Conservation (phyloP, 208 protist species). For the Lotmaria passim region DNA sequence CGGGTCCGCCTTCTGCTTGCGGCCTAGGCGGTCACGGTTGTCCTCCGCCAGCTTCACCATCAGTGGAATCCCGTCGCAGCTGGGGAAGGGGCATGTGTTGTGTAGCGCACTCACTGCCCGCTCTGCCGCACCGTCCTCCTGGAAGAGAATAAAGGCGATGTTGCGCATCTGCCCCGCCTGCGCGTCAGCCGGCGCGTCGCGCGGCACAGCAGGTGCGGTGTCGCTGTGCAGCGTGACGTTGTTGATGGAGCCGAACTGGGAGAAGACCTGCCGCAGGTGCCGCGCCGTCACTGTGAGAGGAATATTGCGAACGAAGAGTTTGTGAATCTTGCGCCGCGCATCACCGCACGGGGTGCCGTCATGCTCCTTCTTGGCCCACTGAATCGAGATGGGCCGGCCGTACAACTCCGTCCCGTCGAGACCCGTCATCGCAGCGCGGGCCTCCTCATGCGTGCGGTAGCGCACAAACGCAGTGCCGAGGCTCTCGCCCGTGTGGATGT, state of each 20-base stretch:
- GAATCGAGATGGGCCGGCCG: conserved; percentile 65
- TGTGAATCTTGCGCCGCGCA: conserved; percentile 66
- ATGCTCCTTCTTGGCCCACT: conserved; percentile 86
- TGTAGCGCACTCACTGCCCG: conserved; percentile 54
- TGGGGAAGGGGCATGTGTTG: conserved; percentile 66
- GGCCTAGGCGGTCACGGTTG: conserved; percentile 56
- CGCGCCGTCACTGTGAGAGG: conserved; percentile 56
- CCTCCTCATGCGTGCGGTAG: conserved; percentile 70
- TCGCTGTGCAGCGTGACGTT: conserved; percentile 74
- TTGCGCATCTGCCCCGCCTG: conserved; percentile 39
- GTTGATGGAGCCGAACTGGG: conserved; percentile 55
- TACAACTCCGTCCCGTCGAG: conserved; percentile 58
- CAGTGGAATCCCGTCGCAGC: conserved; percentile 60
- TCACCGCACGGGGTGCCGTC: conserved; percentile 77
- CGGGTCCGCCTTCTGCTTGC: conserved; percentile 31
- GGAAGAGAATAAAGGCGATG: conserved; percentile 83
- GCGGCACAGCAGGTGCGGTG: conserved; percentile 44
- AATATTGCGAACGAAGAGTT: conserved; percentile 89
- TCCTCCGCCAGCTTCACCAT: conserved; percentile 78
- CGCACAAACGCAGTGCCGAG: conserved; percentile 88
- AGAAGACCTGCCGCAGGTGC: conserved; percentile 53
- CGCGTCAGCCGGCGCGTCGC: conserved; percentile 13
- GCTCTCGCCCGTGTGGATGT: conserved; percentile 86
- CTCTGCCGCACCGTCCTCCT: conserved; percentile 61
- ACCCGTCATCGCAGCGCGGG: conserved; percentile 50